These are phyloP conservation scores for Fusarium phyllophilum DNA, from an alignment of 2,329 filamentous ascomycete species.

Conservation along the genomic window DNA sequence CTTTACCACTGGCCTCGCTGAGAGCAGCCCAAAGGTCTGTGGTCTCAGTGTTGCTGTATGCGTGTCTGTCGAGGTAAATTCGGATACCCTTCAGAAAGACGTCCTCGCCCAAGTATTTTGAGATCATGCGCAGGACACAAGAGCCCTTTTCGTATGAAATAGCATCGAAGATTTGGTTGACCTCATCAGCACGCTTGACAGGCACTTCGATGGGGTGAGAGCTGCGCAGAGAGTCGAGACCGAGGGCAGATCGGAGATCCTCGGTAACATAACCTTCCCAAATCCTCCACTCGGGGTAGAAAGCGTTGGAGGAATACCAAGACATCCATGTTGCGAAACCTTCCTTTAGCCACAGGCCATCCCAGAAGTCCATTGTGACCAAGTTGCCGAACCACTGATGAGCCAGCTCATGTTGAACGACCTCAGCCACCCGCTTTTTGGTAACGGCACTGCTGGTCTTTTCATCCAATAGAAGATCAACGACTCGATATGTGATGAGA, in stretches of 20 bases:
- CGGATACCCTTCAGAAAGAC: constrained; percentile 92
- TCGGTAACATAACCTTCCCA: constrained; percentile 97
- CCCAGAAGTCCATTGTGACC: constrained; percentile 99
- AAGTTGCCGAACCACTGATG: constrained; percentile 99
- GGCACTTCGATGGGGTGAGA: constrained; percentile 97
- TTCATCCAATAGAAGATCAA: constrained; percentile 84
- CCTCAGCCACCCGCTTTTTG: constrained; percentile 93
- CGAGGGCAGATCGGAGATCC: constrained; percentile 86
- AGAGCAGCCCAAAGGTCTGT: constrained; percentile 90
- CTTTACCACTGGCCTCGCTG: constrained; percentile 88
- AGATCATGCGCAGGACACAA: constrained; percentile 96
- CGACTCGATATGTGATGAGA: constrained; percentile 91
- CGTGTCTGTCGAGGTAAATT: constrained; percentile 92
- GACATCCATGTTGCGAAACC: constrained; percentile 74
- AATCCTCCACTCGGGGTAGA: constrained; percentile 98
- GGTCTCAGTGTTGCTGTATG: constrained; percentile 94
- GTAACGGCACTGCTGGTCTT: constrained; percentile 88
- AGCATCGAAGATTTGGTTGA: constrained; percentile 98
- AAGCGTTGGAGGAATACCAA: constrained; percentile 85
- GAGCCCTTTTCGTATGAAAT: constrained; percentile 98
- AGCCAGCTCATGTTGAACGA: constrained; percentile 95
- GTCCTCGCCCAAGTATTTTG: constrained; percentile 92
- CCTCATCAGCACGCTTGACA: constrained; percentile 93
- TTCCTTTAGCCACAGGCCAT: constrained; percentile 96
- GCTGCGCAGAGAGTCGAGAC: constrained; percentile 89